A percentile compares a stretch with the other conserved stretches of the same genome.
Evolutionary conservation across 2,329 filamentous ascomycete genomes (phyloP).

Genomic region (Stemphylium lycopersici): DNA sequence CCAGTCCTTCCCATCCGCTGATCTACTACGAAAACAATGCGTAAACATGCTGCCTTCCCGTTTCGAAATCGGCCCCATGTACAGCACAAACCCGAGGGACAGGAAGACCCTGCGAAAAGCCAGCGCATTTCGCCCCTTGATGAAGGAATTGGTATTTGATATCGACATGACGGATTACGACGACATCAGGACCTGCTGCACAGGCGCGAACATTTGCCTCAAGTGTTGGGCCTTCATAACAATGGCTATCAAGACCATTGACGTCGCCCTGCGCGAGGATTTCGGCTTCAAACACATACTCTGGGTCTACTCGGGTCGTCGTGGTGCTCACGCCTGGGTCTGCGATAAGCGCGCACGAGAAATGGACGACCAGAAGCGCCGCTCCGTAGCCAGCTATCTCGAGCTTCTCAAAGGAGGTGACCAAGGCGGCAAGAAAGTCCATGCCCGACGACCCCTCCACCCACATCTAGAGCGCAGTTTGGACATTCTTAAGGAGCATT

Average conservation of each 20-base stretch:
- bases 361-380: conserved; percentile 84
- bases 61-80: conserved; percentile 98
- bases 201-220: conserved; percentile 87
- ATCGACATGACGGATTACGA: conserved; percentile 99
- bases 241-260: conserved; percentile 95
- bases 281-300: conserved; percentile 97
- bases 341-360: conserved; percentile 86
- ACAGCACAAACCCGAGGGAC: conserved; percentile 90
- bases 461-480: conserved; percentile 88
- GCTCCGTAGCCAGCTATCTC: conserved; percentile 85
- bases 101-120: conserved; percentile 84
- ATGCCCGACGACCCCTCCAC: conserved; percentile 82
- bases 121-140: conserved; percentile 80
- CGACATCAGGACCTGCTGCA: conserved; percentile 92
- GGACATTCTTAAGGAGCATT: conserved; percentile 81
- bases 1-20: conserved; percentile 74
- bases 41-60: conserved; percentile 85
- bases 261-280: conserved; percentile 85
- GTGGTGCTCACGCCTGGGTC: conserved; percentile 97
- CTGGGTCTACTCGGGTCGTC: conserved; percentile 97
- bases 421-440: conserved; percentile 85
- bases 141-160: conserved; percentile 98
- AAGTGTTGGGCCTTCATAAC: conserved; percentile 98
- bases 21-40: conserved; percentile 86
- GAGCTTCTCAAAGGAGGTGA: conserved; percentile 88